Conservation (phyloP, 176 grass and related monocot genomes). For the Carex cristatella region DNA sequence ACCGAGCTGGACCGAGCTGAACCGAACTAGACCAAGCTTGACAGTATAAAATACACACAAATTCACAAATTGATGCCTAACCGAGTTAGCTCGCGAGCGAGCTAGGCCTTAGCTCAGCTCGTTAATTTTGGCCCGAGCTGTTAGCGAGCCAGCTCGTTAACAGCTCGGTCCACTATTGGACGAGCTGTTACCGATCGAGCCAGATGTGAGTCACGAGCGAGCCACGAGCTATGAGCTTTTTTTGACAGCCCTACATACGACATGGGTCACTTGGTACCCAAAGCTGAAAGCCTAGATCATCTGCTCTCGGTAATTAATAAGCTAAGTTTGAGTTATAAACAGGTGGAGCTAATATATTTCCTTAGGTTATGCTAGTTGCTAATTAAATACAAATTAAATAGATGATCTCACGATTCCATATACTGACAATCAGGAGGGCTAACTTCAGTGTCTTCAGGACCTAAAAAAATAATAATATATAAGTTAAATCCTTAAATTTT, state of each 20-base stretch:
- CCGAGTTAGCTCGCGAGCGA: too few species aligned
- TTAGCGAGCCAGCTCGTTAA: too few species aligned
- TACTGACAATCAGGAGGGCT: slow-evolving; percentile 18
- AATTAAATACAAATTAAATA: background rate
- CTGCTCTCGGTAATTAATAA: background rate
- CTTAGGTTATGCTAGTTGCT: background rate
- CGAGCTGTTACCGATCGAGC: too few species aligned
- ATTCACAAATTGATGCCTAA: too few species aligned
- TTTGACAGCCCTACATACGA: background rate
- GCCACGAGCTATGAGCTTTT: too few species aligned
- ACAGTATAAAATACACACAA: too few species aligned
- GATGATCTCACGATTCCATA: slow-evolving; percentile 17
- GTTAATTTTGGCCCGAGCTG: too few species aligned
- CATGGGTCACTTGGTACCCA: background rate
- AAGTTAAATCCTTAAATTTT: background rate
- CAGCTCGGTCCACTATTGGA: too few species aligned
- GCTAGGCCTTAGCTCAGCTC: too few species aligned
- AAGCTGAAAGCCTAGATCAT: background rate
- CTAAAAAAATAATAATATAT: background rate
- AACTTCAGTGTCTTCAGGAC: slow-evolving; percentile 13
- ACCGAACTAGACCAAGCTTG: too few species aligned
- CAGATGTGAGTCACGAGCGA: too few species aligned
- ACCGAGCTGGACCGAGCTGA: too few species aligned
- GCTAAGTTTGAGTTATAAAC: slow-evolving; percentile 7
- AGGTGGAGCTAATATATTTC: slow-evolving; percentile 1